Evolutionary conservation across 2,329 filamentous ascomycete genomes (phyloP).

Genomic region (Xylariales sp.): DNA sequence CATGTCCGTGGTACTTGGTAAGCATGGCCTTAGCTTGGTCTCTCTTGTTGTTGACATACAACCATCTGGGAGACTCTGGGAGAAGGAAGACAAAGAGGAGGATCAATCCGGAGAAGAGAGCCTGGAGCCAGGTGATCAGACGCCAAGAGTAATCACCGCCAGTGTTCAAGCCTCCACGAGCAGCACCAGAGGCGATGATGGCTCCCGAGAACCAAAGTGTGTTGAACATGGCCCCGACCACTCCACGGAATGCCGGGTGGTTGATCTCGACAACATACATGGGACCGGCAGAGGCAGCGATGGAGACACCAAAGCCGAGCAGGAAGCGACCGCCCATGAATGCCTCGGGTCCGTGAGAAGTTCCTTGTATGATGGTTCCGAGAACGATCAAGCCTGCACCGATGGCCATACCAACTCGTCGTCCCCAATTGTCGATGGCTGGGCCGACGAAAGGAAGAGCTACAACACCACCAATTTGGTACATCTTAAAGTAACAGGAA

Average conservation of each 20-base stretch:
- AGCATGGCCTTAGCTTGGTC: slow-evolving; percentile 31
- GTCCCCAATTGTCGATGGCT: slow-evolving; percentile 41
- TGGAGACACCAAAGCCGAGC: slow-evolving; percentile 51
- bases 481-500: slow-evolving; percentile 31
- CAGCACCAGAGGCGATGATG: slow-evolving; percentile 45
- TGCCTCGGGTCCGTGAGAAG: slow-evolving; percentile 31
- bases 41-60: slow-evolving; percentile 34
- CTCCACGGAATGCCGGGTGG: slow-evolving; percentile 41
- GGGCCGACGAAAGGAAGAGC: slow-evolving; percentile 43
- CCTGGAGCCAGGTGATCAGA: slow-evolving; percentile 40
- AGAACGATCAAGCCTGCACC: slow-evolving; percentile 39
- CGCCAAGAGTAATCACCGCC: slow-evolving; percentile 34
- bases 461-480: slow-evolving; percentile 44
- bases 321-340: slow-evolving; percentile 57
- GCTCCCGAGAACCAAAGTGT: slow-evolving; percentile 43
- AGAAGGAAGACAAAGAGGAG: slow-evolving; percentile 30
- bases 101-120: slow-evolving; percentile 35
- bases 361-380: slow-evolving; percentile 42
- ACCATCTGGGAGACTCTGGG: slow-evolving; percentile 39
- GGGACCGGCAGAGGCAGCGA: slow-evolving; percentile 41
- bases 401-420: slow-evolving; percentile 41
- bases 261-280: slow-evolving; percentile 44
- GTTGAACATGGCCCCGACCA: slow-evolving; percentile 38
- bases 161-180: slow-evolving; percentile 37
- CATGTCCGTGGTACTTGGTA: slow-evolving; percentile 39